Base-by-base conservation (phyloP, 1,139 yeast species). In the Suhomyces maxii region DNA sequence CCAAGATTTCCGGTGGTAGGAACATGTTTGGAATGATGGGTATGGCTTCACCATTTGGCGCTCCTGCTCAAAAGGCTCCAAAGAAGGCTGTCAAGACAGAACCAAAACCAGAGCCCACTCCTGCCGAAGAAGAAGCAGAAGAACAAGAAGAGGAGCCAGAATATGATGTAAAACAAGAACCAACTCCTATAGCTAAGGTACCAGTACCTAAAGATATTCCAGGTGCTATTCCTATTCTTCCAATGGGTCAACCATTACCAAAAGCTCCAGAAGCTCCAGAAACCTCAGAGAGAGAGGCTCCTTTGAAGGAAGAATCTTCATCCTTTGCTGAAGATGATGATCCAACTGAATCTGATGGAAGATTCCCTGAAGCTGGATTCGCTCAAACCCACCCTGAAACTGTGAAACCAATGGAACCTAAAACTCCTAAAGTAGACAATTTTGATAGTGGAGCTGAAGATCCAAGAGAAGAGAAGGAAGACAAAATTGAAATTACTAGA, bases 1-100 rank as follows among this genome's bases (percentile, higher is more conserved):
- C 99, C 14, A 89, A 86, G 58, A 79, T 95, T 26, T 88, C 98
- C 0, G 91, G 91, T 13, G 97, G 96, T 11, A 85, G 95, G 62
- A 95, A 95, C 45, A 86, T 87, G 86, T 81, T 82, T 67, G 93
- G 93, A 34, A 83, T 85, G 83, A 82, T 84, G 77, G 89, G 88
- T 3, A 82, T 84, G 69, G 76, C 79, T 46, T 65, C 78, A 55
- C 85, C 85, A 42, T 69, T 77, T 65, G 71, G 83, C 73, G 47
- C 71, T 60, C 69, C 80, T 60, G 59, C 51, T 12, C 52, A 48
- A 26, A 40, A 60, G 8, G 47, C 56, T 13, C 48, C n/a, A 52
- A 53, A 33, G 61, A 57, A 40, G 54, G 45, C 39, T 49, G 53
- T 33, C 46, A 9, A 39, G 7, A 13, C 34, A 18, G 12, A 41